Evolutionary conservation across 2,329 filamentous ascomycete genomes (phyloP).

Genomic region (Botrytis hyacinthi): DNA sequence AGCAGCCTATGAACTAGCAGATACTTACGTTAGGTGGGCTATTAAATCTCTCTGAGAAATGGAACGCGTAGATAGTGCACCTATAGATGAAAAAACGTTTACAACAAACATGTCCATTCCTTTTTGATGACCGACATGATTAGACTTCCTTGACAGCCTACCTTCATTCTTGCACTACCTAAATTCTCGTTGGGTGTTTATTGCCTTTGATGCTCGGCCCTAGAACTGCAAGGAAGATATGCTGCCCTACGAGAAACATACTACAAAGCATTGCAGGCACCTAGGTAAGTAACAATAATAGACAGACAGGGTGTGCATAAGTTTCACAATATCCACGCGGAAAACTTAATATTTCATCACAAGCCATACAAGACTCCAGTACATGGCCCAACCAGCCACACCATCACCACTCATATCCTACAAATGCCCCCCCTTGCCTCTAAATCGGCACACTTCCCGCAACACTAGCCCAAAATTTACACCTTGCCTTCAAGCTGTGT

Average conservation of each 20-base stretch:
- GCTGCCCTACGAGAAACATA: background rate
- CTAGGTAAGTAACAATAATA: background rate
- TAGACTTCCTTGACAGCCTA: background rate
- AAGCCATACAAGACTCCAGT: background rate
- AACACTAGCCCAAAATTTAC: slow-evolving; percentile 53
- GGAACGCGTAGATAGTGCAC: background rate
- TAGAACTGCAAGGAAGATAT: background rate
- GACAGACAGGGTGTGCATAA: background rate
- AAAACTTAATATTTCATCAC: background rate
- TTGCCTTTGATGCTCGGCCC: background rate
- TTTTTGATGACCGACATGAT: background rate
- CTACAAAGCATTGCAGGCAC: background rate
- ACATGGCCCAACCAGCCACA: background rate
- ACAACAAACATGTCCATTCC: background rate
- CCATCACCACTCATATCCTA: background rate
- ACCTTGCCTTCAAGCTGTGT: slow-evolving; percentile 43
- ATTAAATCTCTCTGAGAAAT: background rate
- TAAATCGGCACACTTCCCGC: slow-evolving; percentile 48
- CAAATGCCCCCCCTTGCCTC: background rate
- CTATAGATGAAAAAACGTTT: background rate
- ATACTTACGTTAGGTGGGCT: background rate
- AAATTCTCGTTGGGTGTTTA: background rate
- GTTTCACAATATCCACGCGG: background rate
- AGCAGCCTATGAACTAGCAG: background rate
- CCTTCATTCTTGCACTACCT: background rate